Evolutionary conservation across 108 stramenopile genomes (phyloP), one percentile per base, ranked within the genome.

Genomic region (Thalassiosira profunda): DNA sequence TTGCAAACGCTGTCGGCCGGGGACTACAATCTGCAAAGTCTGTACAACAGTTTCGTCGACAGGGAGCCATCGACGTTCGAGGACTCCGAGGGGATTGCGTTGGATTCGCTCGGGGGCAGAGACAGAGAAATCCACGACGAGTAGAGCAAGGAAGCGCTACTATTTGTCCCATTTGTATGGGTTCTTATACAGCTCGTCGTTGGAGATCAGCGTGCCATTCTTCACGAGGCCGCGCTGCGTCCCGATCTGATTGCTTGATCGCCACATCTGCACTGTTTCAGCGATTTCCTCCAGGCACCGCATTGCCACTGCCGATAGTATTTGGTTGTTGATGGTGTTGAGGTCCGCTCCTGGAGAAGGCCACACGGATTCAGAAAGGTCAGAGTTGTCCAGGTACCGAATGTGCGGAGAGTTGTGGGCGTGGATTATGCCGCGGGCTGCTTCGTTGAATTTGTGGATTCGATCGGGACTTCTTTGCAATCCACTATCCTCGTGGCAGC

Each of bases 241-340:
- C 5, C 85, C 85, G 10, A 47, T 42, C 44, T 86, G 85, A 1
- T 74, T 70, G 18, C 45, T 53, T 5, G 20, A 23, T 28, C 85
- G 71, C 85, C 85, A 86, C 18, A 17, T 26, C 23, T 42, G 20
- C 3, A 86, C 85, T 64, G 76, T 74, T 30, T 80, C 62, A 11
- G 81, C 85, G 10, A 74, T 63, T 34, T 82, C 63, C 31, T 70
- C 74, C 45, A 75, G 79, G 23, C 79, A 60, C 46, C 85, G 55
- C 35, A 82, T 31, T 5, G 85, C 85, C 23, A 86, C 60, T 9
- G 55, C 74, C 0, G 74, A 33, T 15, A 59, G 15, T 15, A 70
- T 68, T 54, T 79, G 63, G 18, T 29, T 46, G 42, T 3, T 20
- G 7, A 17, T 7, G 12, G 5, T 8, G 42, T 23, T 14, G 28